phyloP scores from a whole-genome alignment of 345 rosid species.

The Brassica carinata region DNA sequence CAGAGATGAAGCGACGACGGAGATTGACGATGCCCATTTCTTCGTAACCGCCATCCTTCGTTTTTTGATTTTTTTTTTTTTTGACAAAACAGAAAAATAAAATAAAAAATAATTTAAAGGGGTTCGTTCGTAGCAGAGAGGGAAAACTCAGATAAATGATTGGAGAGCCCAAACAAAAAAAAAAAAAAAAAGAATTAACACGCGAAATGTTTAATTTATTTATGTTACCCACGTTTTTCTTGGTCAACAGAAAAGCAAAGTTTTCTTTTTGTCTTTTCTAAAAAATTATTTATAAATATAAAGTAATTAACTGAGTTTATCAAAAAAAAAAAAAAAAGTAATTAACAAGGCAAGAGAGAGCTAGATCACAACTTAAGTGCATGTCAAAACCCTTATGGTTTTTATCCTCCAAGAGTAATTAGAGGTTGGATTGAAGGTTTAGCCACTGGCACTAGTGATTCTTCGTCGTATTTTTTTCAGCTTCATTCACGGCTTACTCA shows the following conservation, averaged over 20 bases:
- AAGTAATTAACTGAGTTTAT: too few relatives aligned
- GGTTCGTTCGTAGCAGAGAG: slow-evolving; percentile 28
- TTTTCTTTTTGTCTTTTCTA: background rate
- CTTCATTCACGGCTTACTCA: background rate
- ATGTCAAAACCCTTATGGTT: too few relatives aligned
- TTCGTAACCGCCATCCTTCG: slow-evolving; percentile 49
- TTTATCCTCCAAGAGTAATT: too few relatives aligned
- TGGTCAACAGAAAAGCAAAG: background rate
- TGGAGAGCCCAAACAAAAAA: background rate
- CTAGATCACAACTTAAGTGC: too few relatives aligned
- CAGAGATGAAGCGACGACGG: slow-evolving; percentile 50
- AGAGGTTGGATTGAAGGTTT: background rate
- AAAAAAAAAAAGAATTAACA: background rate
- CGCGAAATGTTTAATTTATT: background rate
- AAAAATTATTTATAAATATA: too few relatives aligned
- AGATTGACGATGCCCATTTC: slow-evolving; percentile 61
- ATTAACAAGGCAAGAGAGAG: too few relatives aligned
- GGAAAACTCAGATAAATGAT: slow-evolving; percentile 11
- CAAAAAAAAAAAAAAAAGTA: too few relatives aligned
- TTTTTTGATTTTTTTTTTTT: too few relatives aligned
- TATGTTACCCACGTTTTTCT: background rate
- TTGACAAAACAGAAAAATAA: too few relatives aligned
- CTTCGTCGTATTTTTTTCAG: background rate
- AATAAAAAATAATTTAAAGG: background rate
- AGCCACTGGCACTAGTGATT: background rate